Evolutionary conservation across 352 stramenopile genomes (phyloP), one percentile per base, ranked within the genome.

Genomic region (Halophytophthora polymorphica): DNA sequence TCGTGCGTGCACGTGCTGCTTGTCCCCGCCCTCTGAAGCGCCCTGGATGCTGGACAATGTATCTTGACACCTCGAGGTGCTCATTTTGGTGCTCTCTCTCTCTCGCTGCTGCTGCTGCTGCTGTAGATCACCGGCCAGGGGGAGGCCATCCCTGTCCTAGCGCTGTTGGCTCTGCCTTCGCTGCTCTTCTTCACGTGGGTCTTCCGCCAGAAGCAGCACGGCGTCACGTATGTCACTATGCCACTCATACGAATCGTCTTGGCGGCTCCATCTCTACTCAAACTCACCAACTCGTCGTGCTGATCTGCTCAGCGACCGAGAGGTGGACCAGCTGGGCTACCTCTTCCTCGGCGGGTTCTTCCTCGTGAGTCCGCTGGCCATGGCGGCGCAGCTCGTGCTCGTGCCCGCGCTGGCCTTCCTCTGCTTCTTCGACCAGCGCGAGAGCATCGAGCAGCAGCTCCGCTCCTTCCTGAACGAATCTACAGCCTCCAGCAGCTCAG

Each of bases 341-440:
- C 75, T 58, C 21, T 89, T 89, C 44, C 22, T 80, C 18, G 76
- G 67, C 14, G 81, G 77, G 15, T 63, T 73, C 28, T 69, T 86
- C 34, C 65, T 78, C 13, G 46, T 68, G 17, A 37, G 62, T 15
- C 13, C 74, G 13, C 42, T 91, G 14, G 76, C 74, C 7, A 14
- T 83, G 15, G n/a, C 66, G 7, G 45, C 53, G 12, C 66, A 91
- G 46, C 13, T 57, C 7, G 31, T 75, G 22, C 40, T 91, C 8
- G 61, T 63, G 7, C 65, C 69, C 2, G 31, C 86, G 11, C 64
- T 68, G 50, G 64, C 64, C 1, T 15, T 68, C 2, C 3, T 86
- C 17, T 88, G 77, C 65, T 85, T 88, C 59, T 75, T 57, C 45
- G 63, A 85, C 61, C 75, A 91, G 52, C 48, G 66, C 25, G 44